Evolutionary conservation across 768 basidiomycete species (phyloP).

Genomic region (Boletales sp.): DNA sequence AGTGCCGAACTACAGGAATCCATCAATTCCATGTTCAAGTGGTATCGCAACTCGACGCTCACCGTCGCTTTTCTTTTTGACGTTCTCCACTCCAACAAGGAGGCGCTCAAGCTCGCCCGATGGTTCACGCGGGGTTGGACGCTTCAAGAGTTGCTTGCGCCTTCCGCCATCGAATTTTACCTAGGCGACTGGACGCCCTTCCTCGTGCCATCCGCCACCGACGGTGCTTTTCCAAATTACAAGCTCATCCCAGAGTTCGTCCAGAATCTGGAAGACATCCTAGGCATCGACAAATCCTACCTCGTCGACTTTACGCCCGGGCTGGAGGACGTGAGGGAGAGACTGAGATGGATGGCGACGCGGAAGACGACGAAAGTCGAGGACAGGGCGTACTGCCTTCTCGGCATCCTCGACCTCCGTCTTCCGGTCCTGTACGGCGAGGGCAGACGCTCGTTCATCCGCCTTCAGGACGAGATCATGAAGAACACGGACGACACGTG

Average conservation of each 20-base stretch:
- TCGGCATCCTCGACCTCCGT: slow-evolving; percentile 24
- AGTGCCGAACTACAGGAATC: slow-evolving; percentile 30
- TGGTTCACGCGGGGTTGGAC: slow-evolving; percentile 29
- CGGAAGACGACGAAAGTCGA: slow-evolving; percentile 27
- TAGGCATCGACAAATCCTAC: slow-evolving; percentile 17
- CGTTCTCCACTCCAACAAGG: slow-evolving; percentile 9
- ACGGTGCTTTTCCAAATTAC: slow-evolving; percentile 12
- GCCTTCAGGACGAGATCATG: slow-evolving; percentile 28
- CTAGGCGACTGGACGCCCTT: slow-evolving; percentile 24
- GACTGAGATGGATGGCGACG: slow-evolving; percentile 25
- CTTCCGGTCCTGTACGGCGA: slow-evolving; percentile 29
- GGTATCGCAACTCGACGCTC: slow-evolving; percentile 28
- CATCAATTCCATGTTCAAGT: slow-evolving; percentile 31
- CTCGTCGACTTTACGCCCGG: slow-evolving; percentile 24
- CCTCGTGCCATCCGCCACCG: background rate
- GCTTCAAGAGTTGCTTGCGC: slow-evolving; percentile 29
- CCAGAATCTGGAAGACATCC: slow-evolving; percentile 11
- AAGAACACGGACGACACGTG: slow-evolving; percentile 22
- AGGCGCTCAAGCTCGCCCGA: slow-evolving; percentile 15
- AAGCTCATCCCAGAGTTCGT: slow-evolving; percentile 21
- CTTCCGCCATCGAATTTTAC: slow-evolving; percentile 22
- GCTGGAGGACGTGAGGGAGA: slow-evolving; percentile 24
- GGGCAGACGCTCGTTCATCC: slow-evolving; percentile 19
- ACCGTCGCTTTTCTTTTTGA: slow-evolving; percentile 30
- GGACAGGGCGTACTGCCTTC: slow-evolving; percentile 30